phyloP scores from a whole-genome alignment of 208 protist species.

The Leishmania aethiopica region DNA sequence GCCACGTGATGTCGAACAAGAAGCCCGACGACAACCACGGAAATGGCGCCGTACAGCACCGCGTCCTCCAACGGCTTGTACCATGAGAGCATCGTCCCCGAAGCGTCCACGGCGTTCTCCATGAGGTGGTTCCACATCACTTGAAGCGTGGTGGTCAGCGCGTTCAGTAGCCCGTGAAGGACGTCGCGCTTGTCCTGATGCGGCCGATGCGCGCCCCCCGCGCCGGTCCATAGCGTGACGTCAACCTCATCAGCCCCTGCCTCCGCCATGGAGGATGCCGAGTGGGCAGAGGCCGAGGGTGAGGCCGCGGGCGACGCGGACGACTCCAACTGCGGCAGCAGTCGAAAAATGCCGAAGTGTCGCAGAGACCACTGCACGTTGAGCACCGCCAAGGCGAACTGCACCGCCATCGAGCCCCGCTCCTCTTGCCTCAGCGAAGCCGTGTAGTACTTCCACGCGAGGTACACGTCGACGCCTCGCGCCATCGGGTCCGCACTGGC shows the following conservation, averaged over 20 bases:
- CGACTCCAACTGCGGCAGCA: not conserved
- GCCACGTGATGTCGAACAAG: constrained; percentile 54
- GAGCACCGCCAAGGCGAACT: constrained; percentile 13
- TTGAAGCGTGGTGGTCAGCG: not conserved
- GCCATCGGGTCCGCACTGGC: constrained; percentile 18
- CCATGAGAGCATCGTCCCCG: constrained; percentile 18
- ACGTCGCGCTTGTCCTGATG: not conserved
- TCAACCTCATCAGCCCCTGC: not conserved
- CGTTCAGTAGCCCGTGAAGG: not conserved
- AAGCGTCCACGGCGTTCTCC: not conserved
- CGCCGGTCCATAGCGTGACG: not conserved
- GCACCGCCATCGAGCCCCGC: constrained; percentile 25
- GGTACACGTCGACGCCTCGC: constrained; percentile 30
- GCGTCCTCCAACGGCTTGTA: constrained; percentile 29
- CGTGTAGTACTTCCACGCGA: constrained; percentile 37
- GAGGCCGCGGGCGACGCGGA: not conserved
- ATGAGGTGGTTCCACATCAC: not conserved
- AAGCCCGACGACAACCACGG: constrained; percentile 39
- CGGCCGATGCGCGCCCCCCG: not conserved
- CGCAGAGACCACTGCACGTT: constrained; percentile 43
- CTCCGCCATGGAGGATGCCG: not conserved
- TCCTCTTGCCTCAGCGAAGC: constrained; percentile 24
- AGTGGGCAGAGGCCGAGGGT: not conserved
- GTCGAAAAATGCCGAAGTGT: constrained; percentile 14
- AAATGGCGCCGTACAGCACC: constrained; percentile 29